These are phyloP conservation scores for Aspergillus texensis DNA, from an alignment of 2,329 filamentous ascomycete genomes.

Conservation along the genomic window DNA sequence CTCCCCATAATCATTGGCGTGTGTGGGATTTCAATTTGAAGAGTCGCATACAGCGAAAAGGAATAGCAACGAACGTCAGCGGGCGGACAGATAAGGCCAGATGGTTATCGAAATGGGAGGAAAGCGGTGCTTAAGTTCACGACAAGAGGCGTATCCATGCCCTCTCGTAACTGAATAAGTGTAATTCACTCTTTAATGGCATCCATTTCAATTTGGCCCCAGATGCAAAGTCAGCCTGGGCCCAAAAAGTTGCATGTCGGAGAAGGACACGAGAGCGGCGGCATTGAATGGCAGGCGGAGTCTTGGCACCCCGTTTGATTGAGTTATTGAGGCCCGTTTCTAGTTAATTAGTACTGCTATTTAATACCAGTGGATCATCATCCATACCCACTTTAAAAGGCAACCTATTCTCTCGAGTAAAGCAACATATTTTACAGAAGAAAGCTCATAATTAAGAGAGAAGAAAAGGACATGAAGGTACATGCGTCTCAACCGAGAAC, in stretches of 20 bases:
- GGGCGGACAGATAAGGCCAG: constrained; percentile 3
- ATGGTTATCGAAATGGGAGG: not conserved
- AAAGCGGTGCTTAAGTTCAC: not conserved
- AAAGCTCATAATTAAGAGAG: not conserved
- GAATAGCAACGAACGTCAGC: not conserved
- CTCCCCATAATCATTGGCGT: constrained; percentile 29
- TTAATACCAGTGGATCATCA: not conserved
- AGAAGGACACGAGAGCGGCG: not conserved
- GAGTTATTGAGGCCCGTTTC: not conserved
- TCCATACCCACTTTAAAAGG: not conserved
- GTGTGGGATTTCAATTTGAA: constrained; percentile 7
- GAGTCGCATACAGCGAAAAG: not conserved
- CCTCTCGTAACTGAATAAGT: not conserved
- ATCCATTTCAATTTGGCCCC: not conserved
- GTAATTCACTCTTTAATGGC: not conserved
- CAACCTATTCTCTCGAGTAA: not conserved
- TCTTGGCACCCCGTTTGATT: not conserved
- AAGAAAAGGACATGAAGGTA: not conserved
- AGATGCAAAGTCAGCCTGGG: not conserved
- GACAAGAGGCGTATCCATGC: not conserved
- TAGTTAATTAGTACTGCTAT: not conserved
- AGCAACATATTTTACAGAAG: not conserved
- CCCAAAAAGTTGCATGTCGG: not conserved
- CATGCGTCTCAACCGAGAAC: not conserved
- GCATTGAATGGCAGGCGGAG: not conserved